Conservation (phyloP, 2,329 filamentous ascomycete species). For the Xylariales sp. region DNA sequence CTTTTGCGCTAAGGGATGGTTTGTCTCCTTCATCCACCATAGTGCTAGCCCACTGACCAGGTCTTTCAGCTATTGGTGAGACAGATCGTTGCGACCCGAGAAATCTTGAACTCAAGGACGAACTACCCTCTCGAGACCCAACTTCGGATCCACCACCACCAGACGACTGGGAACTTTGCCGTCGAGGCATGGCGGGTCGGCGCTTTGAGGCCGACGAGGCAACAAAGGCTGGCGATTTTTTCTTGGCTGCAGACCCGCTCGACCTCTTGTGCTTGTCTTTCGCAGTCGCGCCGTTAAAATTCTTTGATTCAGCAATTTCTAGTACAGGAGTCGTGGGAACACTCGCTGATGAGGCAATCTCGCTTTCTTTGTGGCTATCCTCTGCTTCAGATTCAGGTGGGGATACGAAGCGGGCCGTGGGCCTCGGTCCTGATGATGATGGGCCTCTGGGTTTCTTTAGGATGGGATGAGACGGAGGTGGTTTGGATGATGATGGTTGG, state of each 20-base stretch:
- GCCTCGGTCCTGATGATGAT: constrained; percentile 47
- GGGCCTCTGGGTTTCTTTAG: constrained; percentile 55
- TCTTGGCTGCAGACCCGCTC: constrained; percentile 20
- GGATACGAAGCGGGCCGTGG: constrained; percentile 58
- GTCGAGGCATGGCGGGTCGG: constrained; percentile 40
- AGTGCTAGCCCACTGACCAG: constrained; percentile 9
- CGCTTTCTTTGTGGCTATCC: constrained; percentile 24
- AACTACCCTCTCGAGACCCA: constrained; percentile 25
- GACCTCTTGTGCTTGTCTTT: constrained; percentile 20
- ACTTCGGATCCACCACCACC: constrained; percentile 26
- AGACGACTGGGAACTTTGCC: constrained; percentile 44
- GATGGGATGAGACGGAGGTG: constrained; percentile 51
- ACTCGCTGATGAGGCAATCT: constrained; percentile 37
- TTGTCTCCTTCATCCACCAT: constrained; percentile 9
- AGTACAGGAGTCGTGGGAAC: constrained; percentile 24
- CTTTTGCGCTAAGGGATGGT: constrained; percentile 37
- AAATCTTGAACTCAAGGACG: constrained; percentile 17
- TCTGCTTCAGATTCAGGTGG: constrained; percentile 46
- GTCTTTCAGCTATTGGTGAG: constrained; percentile 22
- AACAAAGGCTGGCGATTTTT: constrained; percentile 34
- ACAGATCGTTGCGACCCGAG: constrained; percentile 16
- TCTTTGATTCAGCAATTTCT: constrained; percentile 18
- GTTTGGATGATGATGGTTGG: constrained; percentile 39
- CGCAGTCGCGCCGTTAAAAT: constrained; percentile 11
- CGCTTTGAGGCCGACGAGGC: constrained; percentile 39